These are phyloP conservation scores for Penicillium decumbens DNA, from an alignment of 2,329 filamentous ascomycete species.

Conservation along the genomic window DNA sequence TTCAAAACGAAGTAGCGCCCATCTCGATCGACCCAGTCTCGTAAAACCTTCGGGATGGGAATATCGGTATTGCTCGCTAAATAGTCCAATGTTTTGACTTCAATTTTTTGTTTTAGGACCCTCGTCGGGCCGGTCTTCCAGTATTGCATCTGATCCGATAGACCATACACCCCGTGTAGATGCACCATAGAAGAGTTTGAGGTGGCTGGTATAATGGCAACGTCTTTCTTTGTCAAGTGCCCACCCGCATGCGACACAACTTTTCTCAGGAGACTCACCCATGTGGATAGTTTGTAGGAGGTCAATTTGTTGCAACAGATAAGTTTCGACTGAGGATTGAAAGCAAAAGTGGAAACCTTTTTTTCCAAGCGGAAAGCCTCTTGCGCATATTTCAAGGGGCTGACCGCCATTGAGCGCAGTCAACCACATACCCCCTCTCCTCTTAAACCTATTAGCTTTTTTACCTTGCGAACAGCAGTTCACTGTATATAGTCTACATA, in stretches of 20 bases:
- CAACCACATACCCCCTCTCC: too few species aligned
- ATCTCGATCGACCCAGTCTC: slow-evolving; percentile 17
- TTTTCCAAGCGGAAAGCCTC: too few species aligned
- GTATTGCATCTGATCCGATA: slow-evolving; percentile 17
- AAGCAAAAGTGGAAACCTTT: not conserved
- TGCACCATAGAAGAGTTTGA: slow-evolving; percentile 17
- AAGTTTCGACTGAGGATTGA: too few species aligned
- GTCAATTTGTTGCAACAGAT: too few species aligned
- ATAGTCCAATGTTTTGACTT: slow-evolving; percentile 10
- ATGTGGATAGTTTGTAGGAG: not conserved
- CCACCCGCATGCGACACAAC: slow-evolving; percentile 10
- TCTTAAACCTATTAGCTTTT: too few species aligned
- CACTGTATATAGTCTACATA: too few species aligned
- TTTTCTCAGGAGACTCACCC: not conserved
- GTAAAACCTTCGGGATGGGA: slow-evolving; percentile 15
- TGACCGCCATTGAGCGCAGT: too few species aligned
- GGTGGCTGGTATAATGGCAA: slow-evolving; percentile 14
- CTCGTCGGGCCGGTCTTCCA: slow-evolving; percentile 19
- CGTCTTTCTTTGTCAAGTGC: slow-evolving; percentile 6
- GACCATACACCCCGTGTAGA: slow-evolving; percentile 13
- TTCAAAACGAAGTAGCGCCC: slow-evolving; percentile 16
- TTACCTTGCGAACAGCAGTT: too few species aligned
- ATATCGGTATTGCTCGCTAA: slow-evolving; percentile 10
- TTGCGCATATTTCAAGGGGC: too few species aligned
- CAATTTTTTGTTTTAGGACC: slow-evolving; percentile 10